These are phyloP conservation scores for Fraxinus angustifolia DNA, from an alignment of 305 asterid genomes.

Conservation along the genomic window DNA sequence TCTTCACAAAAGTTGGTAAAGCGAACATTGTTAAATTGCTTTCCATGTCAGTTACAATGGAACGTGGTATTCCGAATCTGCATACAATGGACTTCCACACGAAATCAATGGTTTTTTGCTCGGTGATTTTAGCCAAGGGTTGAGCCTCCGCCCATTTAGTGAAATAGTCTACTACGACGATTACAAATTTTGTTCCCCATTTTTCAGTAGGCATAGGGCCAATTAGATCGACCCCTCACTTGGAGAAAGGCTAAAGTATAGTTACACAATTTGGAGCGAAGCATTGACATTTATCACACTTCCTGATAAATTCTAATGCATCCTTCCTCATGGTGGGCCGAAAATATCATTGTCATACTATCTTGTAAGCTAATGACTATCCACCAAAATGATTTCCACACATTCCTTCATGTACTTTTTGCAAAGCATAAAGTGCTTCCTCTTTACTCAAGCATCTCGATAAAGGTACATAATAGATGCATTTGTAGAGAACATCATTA, in stretches of 20 bases:
- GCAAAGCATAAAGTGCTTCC: too few relatives aligned
- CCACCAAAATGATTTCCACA: background rate
- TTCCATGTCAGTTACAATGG: background rate
- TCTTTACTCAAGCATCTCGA: too few relatives aligned
- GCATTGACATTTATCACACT: background rate
- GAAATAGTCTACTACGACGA: background rate
- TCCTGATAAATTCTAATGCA: background rate
- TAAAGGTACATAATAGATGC: too few relatives aligned
- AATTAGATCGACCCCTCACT: background rate
- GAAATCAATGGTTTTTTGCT: background rate
- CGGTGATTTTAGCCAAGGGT: background rate
- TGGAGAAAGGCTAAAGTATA: background rate
- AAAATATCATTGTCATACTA: background rate
- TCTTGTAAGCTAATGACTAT: background rate
- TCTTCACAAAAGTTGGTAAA: background rate
- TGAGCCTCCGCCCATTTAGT: background rate
- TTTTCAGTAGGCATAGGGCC: background rate
- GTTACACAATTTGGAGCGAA: background rate
- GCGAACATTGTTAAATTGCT: too few relatives aligned
- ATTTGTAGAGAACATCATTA: too few relatives aligned
- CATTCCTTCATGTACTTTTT: background rate
- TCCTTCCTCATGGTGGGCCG: background rate
- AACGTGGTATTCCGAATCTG: background rate
- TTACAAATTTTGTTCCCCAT: background rate
- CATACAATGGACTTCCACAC: background rate